Percentiles rank a stretch among this genome's conserved stretches.
These are phyloP conservation scores for Anastatica hierochuntica DNA, from an alignment of 345 rosid genomes.

Conservation along the genomic window DNA sequence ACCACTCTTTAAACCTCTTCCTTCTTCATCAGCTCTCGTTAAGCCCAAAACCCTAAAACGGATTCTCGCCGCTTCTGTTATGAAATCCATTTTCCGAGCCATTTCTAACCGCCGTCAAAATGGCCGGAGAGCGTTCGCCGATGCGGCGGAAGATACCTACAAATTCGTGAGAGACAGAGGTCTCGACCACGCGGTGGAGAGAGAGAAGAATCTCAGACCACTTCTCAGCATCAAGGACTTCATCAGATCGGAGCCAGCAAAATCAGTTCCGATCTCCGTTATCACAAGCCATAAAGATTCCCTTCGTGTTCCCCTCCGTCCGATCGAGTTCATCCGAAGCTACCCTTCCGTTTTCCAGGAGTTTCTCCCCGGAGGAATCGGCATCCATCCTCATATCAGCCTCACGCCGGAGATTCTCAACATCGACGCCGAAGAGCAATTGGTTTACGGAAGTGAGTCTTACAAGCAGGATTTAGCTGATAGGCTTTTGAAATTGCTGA, in stretches of 20 bases:
- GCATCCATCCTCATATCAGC: slow-evolving; percentile 68
- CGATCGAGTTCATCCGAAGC: slow-evolving; percentile 77
- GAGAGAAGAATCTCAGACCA: slow-evolving; percentile 69
- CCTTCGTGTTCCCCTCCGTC: slow-evolving; percentile 62
- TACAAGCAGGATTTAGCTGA: slow-evolving; percentile 53
- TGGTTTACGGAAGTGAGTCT: slow-evolving; percentile 64
- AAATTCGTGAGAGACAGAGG: slow-evolving; percentile 75
- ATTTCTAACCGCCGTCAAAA: slow-evolving; percentile 19
- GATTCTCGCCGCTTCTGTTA: slow-evolving; percentile 10
- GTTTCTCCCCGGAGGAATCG: slow-evolving; percentile 62
- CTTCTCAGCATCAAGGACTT: slow-evolving; percentile 61
- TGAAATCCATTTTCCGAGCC: slow-evolving; percentile 28
- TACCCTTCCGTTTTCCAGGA: slow-evolving; percentile 73
- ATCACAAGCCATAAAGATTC: slow-evolving; percentile 42
- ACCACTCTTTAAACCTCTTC: no score
- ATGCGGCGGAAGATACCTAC: slow-evolving; percentile 27
- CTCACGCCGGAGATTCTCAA: slow-evolving; percentile 67
- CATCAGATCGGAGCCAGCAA: slow-evolving; percentile 72
- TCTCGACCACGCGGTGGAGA: slow-evolving; percentile 87
- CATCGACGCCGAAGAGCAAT: slow-evolving; percentile 71
- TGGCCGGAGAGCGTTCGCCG: slow-evolving; percentile 24
- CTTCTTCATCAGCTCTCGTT: no score
- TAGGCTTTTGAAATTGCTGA: slow-evolving; percentile 63
- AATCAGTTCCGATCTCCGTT: slow-evolving; percentile 65
- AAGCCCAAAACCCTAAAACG: neutral